These are phyloP conservation scores for Pythium coloratum DNA, from an alignment of 352 stramenopile species.

Conservation along the genomic window DNA sequence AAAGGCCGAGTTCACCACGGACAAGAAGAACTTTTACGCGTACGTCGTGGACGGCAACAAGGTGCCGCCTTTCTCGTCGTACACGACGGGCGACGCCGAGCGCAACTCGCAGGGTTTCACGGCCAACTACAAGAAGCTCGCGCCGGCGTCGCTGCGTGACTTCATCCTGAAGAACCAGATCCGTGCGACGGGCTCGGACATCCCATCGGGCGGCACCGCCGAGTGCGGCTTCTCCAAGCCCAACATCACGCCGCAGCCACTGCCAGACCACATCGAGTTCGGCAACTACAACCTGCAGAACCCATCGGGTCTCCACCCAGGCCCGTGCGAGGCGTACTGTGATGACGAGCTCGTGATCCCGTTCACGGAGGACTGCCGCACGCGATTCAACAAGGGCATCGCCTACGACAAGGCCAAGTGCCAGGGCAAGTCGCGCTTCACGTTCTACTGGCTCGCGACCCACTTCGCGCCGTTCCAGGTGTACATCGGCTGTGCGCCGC, in stretches of 20 bases:
- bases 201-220: not conserved
- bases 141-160: constrained; percentile 6
- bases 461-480: constrained; percentile 50
- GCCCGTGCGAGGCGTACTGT: constrained; percentile 48
- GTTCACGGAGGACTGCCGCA: constrained; percentile 39
- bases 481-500: constrained; percentile 32
- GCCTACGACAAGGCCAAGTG: constrained; percentile 43
- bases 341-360: constrained; percentile 41
- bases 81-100: constrained; percentile 26
- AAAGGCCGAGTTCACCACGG: constrained; percentile 29
- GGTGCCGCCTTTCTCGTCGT: constrained; percentile 16
- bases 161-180: constrained; percentile 22
- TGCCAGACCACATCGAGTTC: constrained; percentile 19
- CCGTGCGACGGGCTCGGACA: not conserved
- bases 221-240: constrained; percentile 17
- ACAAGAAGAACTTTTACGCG: constrained; percentile 29
- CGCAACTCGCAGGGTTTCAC: constrained; percentile 14
- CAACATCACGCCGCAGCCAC: constrained; percentile 2
- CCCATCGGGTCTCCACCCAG: constrained; percentile 22
- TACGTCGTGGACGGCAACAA: constrained; percentile 19
- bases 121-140: constrained; percentile 16
- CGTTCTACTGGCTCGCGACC: constrained; percentile 55
- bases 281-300: constrained; percentile 13
- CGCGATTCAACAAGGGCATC: constrained; percentile 15
- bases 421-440: constrained; percentile 38